These are phyloP conservation scores for Apiotrichum gamsii DNA, from an alignment of 1,284 basidiomycete species.

Conservation along the genomic window DNA sequence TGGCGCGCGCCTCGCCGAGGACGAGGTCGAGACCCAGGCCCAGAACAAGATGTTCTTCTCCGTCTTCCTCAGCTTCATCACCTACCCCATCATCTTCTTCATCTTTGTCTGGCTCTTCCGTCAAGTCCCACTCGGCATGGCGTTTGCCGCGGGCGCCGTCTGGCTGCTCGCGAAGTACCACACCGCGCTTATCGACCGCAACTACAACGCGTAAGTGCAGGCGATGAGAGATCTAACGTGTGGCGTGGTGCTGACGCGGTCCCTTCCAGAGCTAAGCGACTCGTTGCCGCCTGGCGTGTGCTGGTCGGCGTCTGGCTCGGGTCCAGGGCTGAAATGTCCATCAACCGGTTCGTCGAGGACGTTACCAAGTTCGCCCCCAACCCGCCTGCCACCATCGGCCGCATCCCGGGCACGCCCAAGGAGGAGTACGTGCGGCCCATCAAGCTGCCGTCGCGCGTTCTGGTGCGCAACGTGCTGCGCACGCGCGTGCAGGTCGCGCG, in stretches of 20 bases:
- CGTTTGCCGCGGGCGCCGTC: constrained; percentile 52
- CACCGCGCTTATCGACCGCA: constrained; percentile 51
- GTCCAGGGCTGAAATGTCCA: constrained; percentile 67
- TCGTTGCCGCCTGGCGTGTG: constrained; percentile 81
- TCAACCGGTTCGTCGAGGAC: constrained; percentile 58
- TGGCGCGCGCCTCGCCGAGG: constrained; percentile 66
- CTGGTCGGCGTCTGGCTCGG: constrained; percentile 85
- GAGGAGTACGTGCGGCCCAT: constrained; percentile 38
- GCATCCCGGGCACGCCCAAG: constrained; percentile 26
- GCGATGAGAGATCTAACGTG: too few relatives aligned
- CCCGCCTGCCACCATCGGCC: constrained; percentile 34
- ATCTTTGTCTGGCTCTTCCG: constrained; percentile 71
- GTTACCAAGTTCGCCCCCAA: constrained; percentile 34
- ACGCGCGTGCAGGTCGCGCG: constrained; percentile 70
- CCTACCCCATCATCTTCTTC: constrained; percentile 76
- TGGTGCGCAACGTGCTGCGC: constrained; percentile 77
- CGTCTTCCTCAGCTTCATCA: constrained; percentile 63
- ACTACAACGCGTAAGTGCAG: constrained; percentile 71
- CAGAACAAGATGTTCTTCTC: constrained; percentile 87
- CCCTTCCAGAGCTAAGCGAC: constrained; percentile 55
- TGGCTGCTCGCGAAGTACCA: constrained; percentile 77
- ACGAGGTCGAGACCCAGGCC: constrained; percentile 80
- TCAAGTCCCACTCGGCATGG: constrained; percentile 57
- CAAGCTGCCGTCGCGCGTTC: constrained; percentile 65
- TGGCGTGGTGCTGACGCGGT: too few relatives aligned